Evolutionary conservation across 2,329 filamentous ascomycete genomes (phyloP).

Genomic region (Celoporthe dispersa): DNA sequence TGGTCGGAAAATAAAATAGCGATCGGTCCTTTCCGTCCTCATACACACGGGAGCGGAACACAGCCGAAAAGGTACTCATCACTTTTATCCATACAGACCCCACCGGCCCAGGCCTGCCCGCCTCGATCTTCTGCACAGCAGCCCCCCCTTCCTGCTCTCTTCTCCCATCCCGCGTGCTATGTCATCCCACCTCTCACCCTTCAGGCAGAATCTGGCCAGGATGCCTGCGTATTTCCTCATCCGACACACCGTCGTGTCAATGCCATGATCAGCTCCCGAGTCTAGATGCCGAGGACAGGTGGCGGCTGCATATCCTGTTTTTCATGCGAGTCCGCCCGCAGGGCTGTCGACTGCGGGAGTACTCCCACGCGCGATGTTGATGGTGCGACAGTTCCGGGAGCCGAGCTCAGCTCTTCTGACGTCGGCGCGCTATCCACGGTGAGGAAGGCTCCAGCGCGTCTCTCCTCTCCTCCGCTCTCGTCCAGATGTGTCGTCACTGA

Average conservation of each 20-base stretch:
- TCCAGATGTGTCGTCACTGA: neutral
- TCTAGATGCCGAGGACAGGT: neutral
- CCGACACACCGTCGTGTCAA: constrained; percentile 2
- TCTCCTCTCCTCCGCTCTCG: neutral
- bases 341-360: neutral
- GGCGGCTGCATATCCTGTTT: neutral
- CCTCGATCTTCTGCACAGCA: neutral
- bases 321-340: constrained; percentile 10
- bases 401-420: constrained; percentile 4
- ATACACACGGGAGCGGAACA: neutral
- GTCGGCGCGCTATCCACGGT: neutral
- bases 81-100: neutral
- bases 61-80: constrained; percentile 4
- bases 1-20: constrained; percentile 20
- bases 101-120: neutral
- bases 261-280: neutral
- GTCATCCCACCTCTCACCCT: neutral
- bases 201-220: neutral
- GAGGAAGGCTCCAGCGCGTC: neutral
- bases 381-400: constrained; percentile 22
- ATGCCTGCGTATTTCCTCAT: neutral
- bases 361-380: constrained; percentile 3
- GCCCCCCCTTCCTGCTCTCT: neutral
- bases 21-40: constrained; percentile 19
- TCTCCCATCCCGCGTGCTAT: neutral